Percentiles rank a stretch among this genome's conserved stretches.
phyloP scores from a whole-genome alignment of 2,329 filamentous ascomycete species.

The Juglanconis sp. region DNA sequence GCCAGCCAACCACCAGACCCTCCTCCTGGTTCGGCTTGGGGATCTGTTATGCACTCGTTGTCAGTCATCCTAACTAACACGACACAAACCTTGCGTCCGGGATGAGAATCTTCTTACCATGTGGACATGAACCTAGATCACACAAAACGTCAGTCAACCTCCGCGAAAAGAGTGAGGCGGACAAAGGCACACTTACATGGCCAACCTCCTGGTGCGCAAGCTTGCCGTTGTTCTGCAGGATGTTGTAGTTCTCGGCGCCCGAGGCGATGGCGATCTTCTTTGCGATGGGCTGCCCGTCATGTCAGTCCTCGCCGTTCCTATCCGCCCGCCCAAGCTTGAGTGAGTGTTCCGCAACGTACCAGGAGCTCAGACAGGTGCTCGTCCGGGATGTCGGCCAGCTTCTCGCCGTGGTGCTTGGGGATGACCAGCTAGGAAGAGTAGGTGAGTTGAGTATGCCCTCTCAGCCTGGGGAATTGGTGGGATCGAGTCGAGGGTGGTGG shows the following conservation, averaged over 20 bases:
- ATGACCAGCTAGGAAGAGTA: constrained; percentile 72
- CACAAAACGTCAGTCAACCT: neutral
- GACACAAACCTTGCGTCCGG: neutral
- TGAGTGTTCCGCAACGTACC: constrained; percentile 41
- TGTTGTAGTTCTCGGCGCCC: constrained; percentile 80
- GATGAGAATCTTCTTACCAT: constrained; percentile 56
- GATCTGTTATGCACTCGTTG: constrained; percentile 56
- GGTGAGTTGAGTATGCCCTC: neutral
- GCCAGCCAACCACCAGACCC: constrained; percentile 79
- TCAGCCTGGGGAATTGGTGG: neutral
- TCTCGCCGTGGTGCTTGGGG: constrained; percentile 89
- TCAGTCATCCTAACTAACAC: neutral
- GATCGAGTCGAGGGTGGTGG: constrained; percentile 13
- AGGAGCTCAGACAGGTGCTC: constrained; percentile 80
- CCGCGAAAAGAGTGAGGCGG: neutral
- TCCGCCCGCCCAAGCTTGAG: neutral
- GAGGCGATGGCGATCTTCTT: constrained; percentile 82
- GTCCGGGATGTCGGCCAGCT: constrained; percentile 89
- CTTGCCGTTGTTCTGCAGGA: constrained; percentile 92
- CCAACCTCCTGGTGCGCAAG: constrained; percentile 90
- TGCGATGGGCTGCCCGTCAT: constrained; percentile 60
- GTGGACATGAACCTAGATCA: constrained; percentile 78
- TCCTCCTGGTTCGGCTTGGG: constrained; percentile 85
- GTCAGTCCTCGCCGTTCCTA: neutral
- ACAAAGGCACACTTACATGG: constrained; percentile 60